phyloP scores from a whole-genome alignment of 1,139 yeast species.

The Kodamaea sp. region DNA sequence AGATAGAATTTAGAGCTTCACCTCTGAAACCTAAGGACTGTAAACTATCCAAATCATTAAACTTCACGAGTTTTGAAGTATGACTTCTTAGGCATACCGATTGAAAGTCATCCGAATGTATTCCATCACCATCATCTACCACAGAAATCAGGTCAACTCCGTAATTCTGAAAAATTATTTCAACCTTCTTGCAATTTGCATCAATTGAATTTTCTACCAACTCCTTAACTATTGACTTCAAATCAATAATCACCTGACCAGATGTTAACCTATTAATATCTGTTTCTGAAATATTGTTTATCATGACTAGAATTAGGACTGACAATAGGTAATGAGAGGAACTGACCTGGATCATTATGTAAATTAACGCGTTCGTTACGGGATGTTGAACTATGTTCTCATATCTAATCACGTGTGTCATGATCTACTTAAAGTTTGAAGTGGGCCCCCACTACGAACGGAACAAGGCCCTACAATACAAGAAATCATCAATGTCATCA shows the following conservation, averaged over 20 bases:
- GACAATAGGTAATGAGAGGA: too few species aligned
- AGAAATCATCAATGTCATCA: too few species aligned
- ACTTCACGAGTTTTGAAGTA: constrained; percentile 71
- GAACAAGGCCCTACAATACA: too few species aligned
- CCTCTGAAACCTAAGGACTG: constrained; percentile 79
- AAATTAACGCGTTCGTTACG: too few species aligned
- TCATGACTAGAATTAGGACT: too few species aligned
- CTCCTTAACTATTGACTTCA: constrained; percentile 79
- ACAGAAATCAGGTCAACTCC: constrained; percentile 78
- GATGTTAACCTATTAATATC: constrained; percentile 81
- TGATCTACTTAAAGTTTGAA: too few species aligned
- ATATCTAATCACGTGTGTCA: too few species aligned
- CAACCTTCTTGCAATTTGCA: constrained; percentile 68
- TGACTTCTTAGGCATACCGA: constrained; percentile 68
- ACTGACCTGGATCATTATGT: too few species aligned
- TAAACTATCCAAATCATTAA: constrained; percentile 57
- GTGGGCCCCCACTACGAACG: too few species aligned
- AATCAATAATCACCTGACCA: constrained; percentile 87
- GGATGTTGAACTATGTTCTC: too few species aligned
- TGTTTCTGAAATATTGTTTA: constrained; percentile 9
- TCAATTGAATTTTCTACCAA: constrained; percentile 85
- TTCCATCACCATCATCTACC: constrained; percentile 79
- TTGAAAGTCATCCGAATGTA: constrained; percentile 56
- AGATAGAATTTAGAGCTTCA: constrained; percentile 77
- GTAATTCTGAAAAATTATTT: constrained; percentile 63